phyloP scores from a whole-genome alignment of 305 asterid genomes.

The Solanum hybrid region DNA sequence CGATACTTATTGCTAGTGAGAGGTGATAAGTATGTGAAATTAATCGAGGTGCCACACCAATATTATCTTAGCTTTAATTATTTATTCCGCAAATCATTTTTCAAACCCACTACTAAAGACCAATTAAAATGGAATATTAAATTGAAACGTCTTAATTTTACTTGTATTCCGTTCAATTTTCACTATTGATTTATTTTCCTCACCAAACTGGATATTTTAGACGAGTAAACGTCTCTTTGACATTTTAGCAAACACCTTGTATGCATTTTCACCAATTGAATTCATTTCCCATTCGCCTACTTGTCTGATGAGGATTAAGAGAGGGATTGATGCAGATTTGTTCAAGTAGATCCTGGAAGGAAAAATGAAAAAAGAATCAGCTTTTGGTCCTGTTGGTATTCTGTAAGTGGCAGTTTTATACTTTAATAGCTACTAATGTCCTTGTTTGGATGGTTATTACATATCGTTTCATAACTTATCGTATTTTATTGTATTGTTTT shows the following conservation, averaged over 20 bases:
- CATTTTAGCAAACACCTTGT: conserved; percentile 46
- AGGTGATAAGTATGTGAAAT: background rate
- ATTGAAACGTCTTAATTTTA: background rate
- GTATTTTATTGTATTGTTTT: background rate
- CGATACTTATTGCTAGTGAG: no score
- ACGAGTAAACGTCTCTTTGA: conserved; percentile 26
- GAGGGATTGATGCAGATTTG: background rate
- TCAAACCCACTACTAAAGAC: background rate
- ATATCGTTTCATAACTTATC: background rate
- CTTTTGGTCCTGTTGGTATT: background rate
- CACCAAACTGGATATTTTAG: background rate
- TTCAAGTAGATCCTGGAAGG: background rate
- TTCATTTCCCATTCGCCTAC: conserved; percentile 13
- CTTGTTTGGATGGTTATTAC: background rate
- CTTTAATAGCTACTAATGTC: background rate
- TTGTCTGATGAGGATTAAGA: background rate
- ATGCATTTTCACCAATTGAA: conserved; percentile 24
- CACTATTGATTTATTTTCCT: background rate
- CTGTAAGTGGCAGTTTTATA: background rate
- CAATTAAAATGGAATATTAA: background rate
- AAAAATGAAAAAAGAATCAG: background rate
- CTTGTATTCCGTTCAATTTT: background rate
- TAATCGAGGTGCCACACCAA: background rate
- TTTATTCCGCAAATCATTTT: background rate
- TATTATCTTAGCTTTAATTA: background rate